Conservation (phyloP, 1,284 basidiomycete genomes). For the Austroboletus rostrupii region DNA sequence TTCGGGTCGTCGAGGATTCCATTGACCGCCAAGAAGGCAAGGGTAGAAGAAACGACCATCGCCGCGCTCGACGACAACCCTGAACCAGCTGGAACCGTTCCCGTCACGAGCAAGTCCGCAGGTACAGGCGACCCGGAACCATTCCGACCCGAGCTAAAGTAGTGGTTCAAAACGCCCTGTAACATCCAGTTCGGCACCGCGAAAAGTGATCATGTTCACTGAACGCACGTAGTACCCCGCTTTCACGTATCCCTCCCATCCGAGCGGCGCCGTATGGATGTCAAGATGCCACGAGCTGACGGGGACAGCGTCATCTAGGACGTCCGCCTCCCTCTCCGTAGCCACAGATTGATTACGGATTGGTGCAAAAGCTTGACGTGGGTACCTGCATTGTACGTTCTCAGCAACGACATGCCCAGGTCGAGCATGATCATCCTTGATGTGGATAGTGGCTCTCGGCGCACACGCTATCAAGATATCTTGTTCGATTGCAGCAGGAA, state of each 20-base stretch:
- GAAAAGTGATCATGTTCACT: neutral
- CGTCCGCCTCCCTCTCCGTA: conserved; percentile 13
- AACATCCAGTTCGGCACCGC: conserved; percentile 1
- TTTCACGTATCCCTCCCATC: conserved; percentile 88
- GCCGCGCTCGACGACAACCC: conserved; percentile 83
- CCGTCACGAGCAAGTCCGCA: conserved; percentile 69
- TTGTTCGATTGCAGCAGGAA: conserved; percentile 81
- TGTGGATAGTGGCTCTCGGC: conserved; percentile 34
- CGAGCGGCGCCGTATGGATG: conserved; percentile 64
- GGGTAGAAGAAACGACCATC: conserved; percentile 79
- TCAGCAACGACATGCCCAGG: conserved; percentile 55
- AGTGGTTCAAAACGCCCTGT: conserved; percentile 70
- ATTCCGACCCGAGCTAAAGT: conserved; percentile 41
- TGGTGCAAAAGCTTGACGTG: conserved; percentile 54
- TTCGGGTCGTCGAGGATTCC: conserved; percentile 46
- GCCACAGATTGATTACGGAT: conserved; percentile 27
- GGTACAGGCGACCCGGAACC: conserved; percentile 42
- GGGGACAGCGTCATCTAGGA: conserved; percentile 38
- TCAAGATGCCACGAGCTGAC: conserved; percentile 65
- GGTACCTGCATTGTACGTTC: conserved; percentile 64
- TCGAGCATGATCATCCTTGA: conserved; percentile 14
- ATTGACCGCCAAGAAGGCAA: conserved; percentile 75
- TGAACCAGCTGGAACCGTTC: conserved; percentile 78
- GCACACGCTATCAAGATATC: conserved; percentile 83
- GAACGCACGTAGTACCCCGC: conserved; percentile 69